phyloP scores from a whole-genome alignment of 306 rosid genomes.

The Mimosa bimucronata region DNA sequence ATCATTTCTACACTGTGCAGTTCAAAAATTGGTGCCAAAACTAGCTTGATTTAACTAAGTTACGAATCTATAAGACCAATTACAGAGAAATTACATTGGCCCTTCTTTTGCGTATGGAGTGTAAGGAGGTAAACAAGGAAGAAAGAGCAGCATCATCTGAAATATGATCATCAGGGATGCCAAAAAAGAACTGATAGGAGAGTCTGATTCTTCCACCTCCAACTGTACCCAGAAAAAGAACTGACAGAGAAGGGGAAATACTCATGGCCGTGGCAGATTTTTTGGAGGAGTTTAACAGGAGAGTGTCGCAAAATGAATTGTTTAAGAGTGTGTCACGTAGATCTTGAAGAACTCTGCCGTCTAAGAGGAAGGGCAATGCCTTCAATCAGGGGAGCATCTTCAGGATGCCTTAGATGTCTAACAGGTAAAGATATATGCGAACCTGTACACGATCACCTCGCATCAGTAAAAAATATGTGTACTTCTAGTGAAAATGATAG shows the following conservation, averaged over 20 bases:
- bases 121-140: slow-evolving; percentile 22
- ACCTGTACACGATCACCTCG: slow-evolving; percentile 52
- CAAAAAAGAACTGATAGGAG: slow-evolving; percentile 43
- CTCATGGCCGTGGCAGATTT: slow-evolving; percentile 42
- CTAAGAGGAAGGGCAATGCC: slow-evolving; percentile 91
- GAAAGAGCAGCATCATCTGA: slow-evolving; percentile 48
- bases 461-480: slow-evolving; percentile 30
- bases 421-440: slow-evolving; percentile 42
- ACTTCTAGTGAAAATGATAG: neutral
- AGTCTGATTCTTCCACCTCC: slow-evolving; percentile 55
- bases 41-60: slow-evolving; percentile 45
- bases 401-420: slow-evolving; percentile 77
- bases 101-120: slow-evolving; percentile 44
- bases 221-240: slow-evolving; percentile 38
- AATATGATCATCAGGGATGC: slow-evolving; percentile 38
- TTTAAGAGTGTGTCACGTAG: slow-evolving; percentile 48
- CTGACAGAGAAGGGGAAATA: slow-evolving; percentile 42
- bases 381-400: slow-evolving; percentile 67
- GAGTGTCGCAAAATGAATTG: slow-evolving; percentile 25
- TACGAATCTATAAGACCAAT: slow-evolving; percentile 57
- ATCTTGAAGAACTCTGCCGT: slow-evolving; percentile 76
- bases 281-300: slow-evolving; percentile 30
- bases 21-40: slow-evolving; percentile 41
- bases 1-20: slow-evolving; percentile 31
- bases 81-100: slow-evolving; percentile 60